Percentiles rank a stretch among this genome's conserved stretches.
phyloP scores from a whole-genome alignment of 83 land plant genomes.

The Thuja plicata region DNA sequence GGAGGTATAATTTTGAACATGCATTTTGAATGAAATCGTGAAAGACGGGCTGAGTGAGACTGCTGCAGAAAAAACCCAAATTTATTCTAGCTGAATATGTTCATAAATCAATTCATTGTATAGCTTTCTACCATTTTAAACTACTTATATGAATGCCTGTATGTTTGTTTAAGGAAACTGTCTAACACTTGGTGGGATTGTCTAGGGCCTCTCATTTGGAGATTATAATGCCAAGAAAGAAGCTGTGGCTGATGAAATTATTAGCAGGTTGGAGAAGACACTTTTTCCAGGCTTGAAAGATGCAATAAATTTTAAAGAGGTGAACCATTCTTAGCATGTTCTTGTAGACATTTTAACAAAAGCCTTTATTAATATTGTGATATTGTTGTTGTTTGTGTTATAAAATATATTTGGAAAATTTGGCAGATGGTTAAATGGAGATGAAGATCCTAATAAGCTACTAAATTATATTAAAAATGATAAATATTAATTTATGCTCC shows the following conservation, averaged over 20 bases:
- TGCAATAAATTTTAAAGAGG: conserved; percentile 86
- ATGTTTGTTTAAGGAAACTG: not conserved
- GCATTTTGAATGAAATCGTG: conserved; percentile 52
- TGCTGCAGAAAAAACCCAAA: not conserved
- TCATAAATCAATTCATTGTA: not conserved
- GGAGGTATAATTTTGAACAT: conserved; percentile 49
- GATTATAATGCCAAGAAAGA: conserved; percentile 92
- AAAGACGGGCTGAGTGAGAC: not conserved
- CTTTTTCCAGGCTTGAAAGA: conserved; percentile 85
- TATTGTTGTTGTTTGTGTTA: not conserved
- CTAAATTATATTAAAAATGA: not conserved
- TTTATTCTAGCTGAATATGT: not conserved
- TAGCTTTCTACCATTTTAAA: not conserved
- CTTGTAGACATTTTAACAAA: not conserved
- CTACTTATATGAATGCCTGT: not conserved
- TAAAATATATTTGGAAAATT: not conserved
- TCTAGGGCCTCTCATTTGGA: conserved; percentile 62
- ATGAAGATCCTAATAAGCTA: not conserved
- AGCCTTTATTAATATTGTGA: not conserved
- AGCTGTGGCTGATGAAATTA: conserved; percentile 78
- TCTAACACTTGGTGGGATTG: not conserved
- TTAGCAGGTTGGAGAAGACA: conserved; percentile 76
- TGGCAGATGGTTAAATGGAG: not conserved
- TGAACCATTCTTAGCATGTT: conserved; percentile 15
- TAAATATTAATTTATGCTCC: too few species aligned